A percentile compares a stretch with the other conserved stretches of the same genome.
phyloP scores from a whole-genome alignment of 495 filamentous ascomycete species.

The Stereocaulon alpinum region DNA sequence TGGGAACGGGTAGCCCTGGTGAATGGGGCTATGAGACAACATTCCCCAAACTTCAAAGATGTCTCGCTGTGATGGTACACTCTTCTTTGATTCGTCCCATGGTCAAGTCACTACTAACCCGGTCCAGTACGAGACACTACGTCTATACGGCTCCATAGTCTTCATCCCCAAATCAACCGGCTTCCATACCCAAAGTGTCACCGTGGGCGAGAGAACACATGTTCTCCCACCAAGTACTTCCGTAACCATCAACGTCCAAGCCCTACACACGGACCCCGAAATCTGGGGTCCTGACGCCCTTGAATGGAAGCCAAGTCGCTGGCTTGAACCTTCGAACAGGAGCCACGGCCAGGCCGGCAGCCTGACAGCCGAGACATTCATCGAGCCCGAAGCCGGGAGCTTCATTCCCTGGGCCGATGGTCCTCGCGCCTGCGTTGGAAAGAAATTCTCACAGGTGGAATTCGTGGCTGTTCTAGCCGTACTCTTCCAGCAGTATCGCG shows the following conservation, averaged over 20 bases:
- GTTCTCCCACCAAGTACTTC: constrained; percentile 20
- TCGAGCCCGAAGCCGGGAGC: constrained; percentile 50
- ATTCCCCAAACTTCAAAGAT: constrained; percentile 19
- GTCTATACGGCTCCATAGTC: constrained; percentile 37
- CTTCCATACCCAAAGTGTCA: constrained; percentile 17
- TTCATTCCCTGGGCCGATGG: constrained; percentile 70
- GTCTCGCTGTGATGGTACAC: constrained; percentile 20
- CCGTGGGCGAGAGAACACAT: constrained; percentile 25
- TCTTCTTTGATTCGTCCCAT: not conserved
- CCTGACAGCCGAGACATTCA: constrained; percentile 23
- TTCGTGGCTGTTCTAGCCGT: constrained; percentile 55
- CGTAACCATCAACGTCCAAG: constrained; percentile 20
- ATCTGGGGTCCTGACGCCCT: constrained; percentile 40
- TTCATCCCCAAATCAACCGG: constrained; percentile 35
- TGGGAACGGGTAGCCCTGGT: constrained; percentile 18
- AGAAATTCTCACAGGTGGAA: constrained; percentile 66
- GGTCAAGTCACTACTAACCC: not conserved
- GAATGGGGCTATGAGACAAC: constrained; percentile 20
- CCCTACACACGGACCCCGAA: constrained; percentile 31
- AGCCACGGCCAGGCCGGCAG: constrained; percentile 27
- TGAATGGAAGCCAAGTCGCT: constrained; percentile 40
- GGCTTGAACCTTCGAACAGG: constrained; percentile 22
- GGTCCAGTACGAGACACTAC: constrained; percentile 39
- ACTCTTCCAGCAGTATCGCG: constrained; percentile 51
- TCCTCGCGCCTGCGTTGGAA: constrained; percentile 57